These are phyloP conservation scores for Ogataea allantospora DNA, from an alignment of 805 yeast species.

Conservation along the genomic window DNA sequence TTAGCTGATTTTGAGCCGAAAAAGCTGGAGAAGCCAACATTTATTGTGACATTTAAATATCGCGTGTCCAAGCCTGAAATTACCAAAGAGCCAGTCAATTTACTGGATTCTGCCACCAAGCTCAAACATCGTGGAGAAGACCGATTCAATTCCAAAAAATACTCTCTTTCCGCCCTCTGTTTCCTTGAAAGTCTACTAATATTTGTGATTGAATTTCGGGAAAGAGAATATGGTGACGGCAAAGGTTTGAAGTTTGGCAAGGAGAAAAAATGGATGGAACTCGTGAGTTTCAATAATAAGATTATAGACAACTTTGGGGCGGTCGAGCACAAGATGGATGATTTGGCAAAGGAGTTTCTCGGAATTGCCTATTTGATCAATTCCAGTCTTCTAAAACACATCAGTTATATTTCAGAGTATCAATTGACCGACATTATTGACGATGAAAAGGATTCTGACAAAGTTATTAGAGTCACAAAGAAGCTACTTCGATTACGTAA, in stretches of 20 bases:
- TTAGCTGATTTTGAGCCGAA: conserved; percentile 17
- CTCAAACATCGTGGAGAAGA: conserved; percentile 21
- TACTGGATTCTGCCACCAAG: conserved; percentile 10
- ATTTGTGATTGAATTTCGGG: conserved; percentile 25
- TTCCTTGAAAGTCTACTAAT: conserved; percentile 28
- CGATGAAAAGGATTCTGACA: conserved; percentile 2
- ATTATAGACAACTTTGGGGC: conserved; percentile 25
- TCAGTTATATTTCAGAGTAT: conserved; percentile 5
- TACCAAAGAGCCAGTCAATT: not conserved
- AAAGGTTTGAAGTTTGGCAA: conserved; percentile 1
- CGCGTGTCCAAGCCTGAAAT: not conserved
- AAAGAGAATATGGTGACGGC: conserved; percentile 18
- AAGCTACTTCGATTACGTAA: conserved; percentile 17
- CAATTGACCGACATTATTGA: conserved; percentile 4
- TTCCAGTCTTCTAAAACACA: conserved; percentile 9
- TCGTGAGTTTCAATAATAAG: conserved; percentile 16
- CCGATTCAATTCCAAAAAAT: conserved; percentile 15
- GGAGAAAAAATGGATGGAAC: conserved; percentile 23
- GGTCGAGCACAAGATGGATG: conserved; percentile 3
- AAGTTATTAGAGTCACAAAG: conserved; percentile 8
- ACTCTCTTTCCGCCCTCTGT: conserved; percentile 18
- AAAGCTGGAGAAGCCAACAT: not conserved
- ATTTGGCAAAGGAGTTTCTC: conserved; percentile 3
- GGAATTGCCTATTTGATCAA: conserved; percentile 15
- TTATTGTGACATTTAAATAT: conserved; percentile 10